Evolutionary conservation across 192 early-diverging fungal species (phyloP).

Genomic region (Thamnidium elegans): DNA sequence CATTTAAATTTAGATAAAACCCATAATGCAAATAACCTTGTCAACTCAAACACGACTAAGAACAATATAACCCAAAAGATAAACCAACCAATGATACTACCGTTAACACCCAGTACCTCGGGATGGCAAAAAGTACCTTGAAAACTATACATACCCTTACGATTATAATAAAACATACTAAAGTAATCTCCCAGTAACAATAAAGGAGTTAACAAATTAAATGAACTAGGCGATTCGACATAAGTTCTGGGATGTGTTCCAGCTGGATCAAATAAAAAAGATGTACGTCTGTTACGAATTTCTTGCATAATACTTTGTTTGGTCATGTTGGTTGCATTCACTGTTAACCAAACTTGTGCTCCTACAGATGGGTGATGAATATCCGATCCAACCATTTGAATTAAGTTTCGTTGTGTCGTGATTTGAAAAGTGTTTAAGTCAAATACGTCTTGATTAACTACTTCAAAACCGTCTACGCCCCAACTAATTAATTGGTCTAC

Average conservation of each 20-base stretch:
- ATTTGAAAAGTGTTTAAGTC: constrained; percentile 58
- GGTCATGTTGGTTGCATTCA: constrained; percentile 45
- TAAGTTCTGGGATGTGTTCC: constrained; percentile 52
- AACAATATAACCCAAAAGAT: constrained; percentile 40
- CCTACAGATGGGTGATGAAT: constrained; percentile 56
- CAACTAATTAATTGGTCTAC: constrained; percentile 51
- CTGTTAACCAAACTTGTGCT: constrained; percentile 63
- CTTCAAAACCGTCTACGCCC: constrained; percentile 75
- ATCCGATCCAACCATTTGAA: constrained; percentile 66
- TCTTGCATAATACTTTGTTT: constrained; percentile 54
- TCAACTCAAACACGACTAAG: constrained; percentile 23
- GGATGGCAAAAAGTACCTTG: constrained; percentile 63
- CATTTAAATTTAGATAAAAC: background rate
- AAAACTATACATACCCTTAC: constrained; percentile 71
- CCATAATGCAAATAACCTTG: constrained; percentile 9
- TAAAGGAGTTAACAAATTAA: constrained; percentile 51
- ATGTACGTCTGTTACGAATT: constrained; percentile 53
- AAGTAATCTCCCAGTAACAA: constrained; percentile 55
- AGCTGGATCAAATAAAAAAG: constrained; percentile 64
- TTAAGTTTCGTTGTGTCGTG: constrained; percentile 42
- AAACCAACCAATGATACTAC: constrained; percentile 44
- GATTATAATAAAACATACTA: constrained; percentile 54
- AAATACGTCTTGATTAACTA: constrained; percentile 58
- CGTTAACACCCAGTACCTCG: constrained; percentile 43
- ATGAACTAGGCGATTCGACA: constrained; percentile 30